phyloP scores from a whole-genome alignment of 2,329 filamentous ascomycete species.

The Hortaea werneckii region DNA sequence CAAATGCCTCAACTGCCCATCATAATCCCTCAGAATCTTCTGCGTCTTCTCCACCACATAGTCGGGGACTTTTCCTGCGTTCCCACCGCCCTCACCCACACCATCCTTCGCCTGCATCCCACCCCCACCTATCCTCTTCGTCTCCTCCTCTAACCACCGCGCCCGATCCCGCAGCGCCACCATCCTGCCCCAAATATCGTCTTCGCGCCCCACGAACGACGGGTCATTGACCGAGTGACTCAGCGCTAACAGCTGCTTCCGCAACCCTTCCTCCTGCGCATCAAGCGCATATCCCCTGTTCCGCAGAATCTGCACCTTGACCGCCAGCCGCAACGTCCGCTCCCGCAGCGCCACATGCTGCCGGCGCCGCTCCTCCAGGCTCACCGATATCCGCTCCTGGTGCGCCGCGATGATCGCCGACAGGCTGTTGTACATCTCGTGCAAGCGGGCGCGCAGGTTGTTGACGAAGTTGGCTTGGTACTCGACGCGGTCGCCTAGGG shows the following conservation, averaged over 20 bases:
- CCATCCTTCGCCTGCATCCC: constrained; percentile 30
- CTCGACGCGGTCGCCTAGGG: constrained; percentile 60
- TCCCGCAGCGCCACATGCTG: constrained; percentile 64
- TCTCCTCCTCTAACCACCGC: constrained; percentile 60
- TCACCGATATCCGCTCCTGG: constrained; percentile 65
- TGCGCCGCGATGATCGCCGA: constrained; percentile 64
- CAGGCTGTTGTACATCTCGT: constrained; percentile 69
- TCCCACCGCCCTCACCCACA: constrained; percentile 39
- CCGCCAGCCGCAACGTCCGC: constrained; percentile 63
- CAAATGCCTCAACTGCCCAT: constrained; percentile 66
- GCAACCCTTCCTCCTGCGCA: constrained; percentile 67
- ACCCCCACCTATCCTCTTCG: constrained; percentile 53
- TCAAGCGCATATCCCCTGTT: constrained; percentile 75
- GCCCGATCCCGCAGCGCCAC: constrained; percentile 65
- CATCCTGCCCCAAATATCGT: constrained; percentile 78
- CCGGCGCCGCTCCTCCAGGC: constrained; percentile 60
- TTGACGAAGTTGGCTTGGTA: constrained; percentile 60
- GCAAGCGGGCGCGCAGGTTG: constrained; percentile 60
- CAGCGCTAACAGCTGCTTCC: constrained; percentile 58
- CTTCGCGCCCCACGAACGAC: constrained; percentile 61
- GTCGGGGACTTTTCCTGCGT: constrained; percentile 50
- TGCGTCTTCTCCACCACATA: constrained; percentile 63
- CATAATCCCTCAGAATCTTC: constrained; percentile 74
- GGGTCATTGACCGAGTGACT: constrained; percentile 66
- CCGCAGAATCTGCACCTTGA: constrained; percentile 68